Percentiles rank a stretch among this genome's conserved stretches.
Evolutionary conservation across 345 rosid genomes (phyloP).

Genomic region (Lepidium sativum): DNA sequence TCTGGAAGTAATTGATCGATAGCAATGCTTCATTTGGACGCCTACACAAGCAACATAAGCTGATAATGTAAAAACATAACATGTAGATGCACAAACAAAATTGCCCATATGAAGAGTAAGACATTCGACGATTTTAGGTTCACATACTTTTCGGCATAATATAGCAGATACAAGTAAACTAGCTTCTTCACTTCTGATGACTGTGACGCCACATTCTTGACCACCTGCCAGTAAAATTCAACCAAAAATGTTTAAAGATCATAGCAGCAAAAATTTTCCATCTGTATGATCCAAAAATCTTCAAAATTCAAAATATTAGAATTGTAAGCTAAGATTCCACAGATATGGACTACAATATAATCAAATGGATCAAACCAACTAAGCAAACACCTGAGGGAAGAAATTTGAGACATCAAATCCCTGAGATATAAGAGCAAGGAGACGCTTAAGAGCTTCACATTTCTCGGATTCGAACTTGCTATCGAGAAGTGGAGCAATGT

Average conservation of each 20-base stretch:
- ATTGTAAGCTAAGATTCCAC: background rate
- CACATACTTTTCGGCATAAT: slow-evolving; percentile 89
- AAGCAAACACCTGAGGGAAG: slow-evolving; percentile 70
- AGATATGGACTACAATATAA: background rate
- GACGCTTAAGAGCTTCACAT: slow-evolving; percentile 92
- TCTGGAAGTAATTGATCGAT: slow-evolving; percentile 90
- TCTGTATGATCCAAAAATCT: background rate
- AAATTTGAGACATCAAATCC: slow-evolving; percentile 95
- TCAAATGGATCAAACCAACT: background rate
- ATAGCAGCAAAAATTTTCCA: background rate
- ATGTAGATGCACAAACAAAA: background rate
- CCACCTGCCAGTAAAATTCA: slow-evolving; percentile 49
- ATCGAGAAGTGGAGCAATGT: slow-evolving; percentile 73
- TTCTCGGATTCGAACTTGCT: slow-evolving; percentile 93
- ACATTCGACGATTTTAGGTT: background rate
- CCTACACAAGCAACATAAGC: slow-evolving; percentile 33
- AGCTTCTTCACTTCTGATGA: slow-evolving; percentile 95
- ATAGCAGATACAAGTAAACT: slow-evolving; percentile 85
- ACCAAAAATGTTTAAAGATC: background rate
- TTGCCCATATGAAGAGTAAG: background rate
- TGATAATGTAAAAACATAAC: background rate
- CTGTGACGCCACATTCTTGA: slow-evolving; percentile 89
- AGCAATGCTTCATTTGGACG: slow-evolving; percentile 95
- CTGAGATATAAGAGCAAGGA: slow-evolving; percentile 88
- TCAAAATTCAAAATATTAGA: background rate